Evolutionary conservation across 495 filamentous ascomycete species (phyloP), one percentile per base, ranked within the genome.

Genomic region (Neurospora sp.): DNA sequence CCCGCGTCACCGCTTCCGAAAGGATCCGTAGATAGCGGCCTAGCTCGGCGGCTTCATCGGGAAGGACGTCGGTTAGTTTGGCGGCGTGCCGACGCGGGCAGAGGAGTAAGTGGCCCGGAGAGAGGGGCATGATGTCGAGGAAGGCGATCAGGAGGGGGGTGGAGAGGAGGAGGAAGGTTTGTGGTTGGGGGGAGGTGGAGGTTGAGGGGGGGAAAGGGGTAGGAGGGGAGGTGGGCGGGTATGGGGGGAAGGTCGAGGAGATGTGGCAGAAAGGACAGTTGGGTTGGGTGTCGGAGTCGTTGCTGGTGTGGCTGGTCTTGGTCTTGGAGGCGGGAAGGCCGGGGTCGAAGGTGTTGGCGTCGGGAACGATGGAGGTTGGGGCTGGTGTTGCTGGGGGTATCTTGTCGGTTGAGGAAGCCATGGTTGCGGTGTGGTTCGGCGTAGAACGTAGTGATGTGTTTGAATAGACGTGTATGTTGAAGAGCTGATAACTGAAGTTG

Each of bases 121-220:
- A 89, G 40, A 97, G 87, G 12, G 94, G 94, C 87, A 95, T 88
- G 75, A 96, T 95, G 82, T 97, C 95, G 53, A 97, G 85, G 81
- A 98, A 97, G 40, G 93, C 94, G 40, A 97, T 78, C 35, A 94
- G 86, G 75, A 88, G 78, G 0, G 87, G 86, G 0, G 92, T 93
- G 2, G 91, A 92, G 69, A 97, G 88, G 38, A 97, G 83, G 38
- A 96, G 77, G 80, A 92, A 91, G 6, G 91, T 84, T 14, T 84
- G 75, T 0, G 87, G 85, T 8, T 79, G 69, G 53, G 85, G 79
- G 4, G 75, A 70, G 74, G 74, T 75, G 44, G 75, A 72, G 18
- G 73, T 69, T 35, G 85, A 79, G 8, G 79, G 78, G 59, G 79
- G 81, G 68, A 72, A 72, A 9, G 79, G 37, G 0, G 79, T 72